Evolutionary conservation across 768 basidiomycete genomes (phyloP), one percentile per base, ranked within the genome.

Genomic region (Tylopilus rubrobrunneus): DNA sequence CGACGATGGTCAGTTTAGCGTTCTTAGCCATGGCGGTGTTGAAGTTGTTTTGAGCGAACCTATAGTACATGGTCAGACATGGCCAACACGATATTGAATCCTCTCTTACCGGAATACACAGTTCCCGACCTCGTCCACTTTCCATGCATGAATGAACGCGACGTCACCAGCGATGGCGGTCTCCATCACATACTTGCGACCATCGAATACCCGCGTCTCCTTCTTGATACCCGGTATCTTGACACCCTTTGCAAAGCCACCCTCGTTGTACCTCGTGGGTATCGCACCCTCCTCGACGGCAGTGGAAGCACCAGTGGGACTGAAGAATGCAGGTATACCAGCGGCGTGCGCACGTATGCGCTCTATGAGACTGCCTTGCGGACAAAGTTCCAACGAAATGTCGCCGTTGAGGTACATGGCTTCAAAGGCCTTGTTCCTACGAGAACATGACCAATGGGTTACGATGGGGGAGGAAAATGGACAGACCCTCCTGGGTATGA

Each of bases 321-420:
- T 96, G 71, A 77, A 95, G 76, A 97, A 93, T n/a, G 87, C 92
- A 17, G 93, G 92, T 55, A 93, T 92, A 48, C 93, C 93, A 11
- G 91, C 89, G 9, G 91, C 92, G 53, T 91, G 88, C 7, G 93
- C 89, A 34, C 92, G 86, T 56, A 94, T 77, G 53, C 92, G 86
- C 65, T 94, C 93, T 15, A 87, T 84, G 42, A 97, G 82, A 14
- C 92, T 94, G 10, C 92, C 93, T 72, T 97, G 93, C 4, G 94
- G 93, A 27, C 91, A 89, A 21, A 96, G 85, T 63, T 96, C 93
- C 34, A 95, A 74, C 9, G 87, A 85, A 54, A 96, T 86, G 58
- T 86, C 72, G 50, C 93, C 93, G 12, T 79, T 78, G 48, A 96
- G 81, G 71, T 91, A 97, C 54, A 86, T 73, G 12, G 79, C 70